A percentile compares a stretch with the other conserved stretches of the same genome.
Evolutionary conservation across 75 land plant genomes (phyloP).

Genomic region (Cupressus sempervirens): DNA sequence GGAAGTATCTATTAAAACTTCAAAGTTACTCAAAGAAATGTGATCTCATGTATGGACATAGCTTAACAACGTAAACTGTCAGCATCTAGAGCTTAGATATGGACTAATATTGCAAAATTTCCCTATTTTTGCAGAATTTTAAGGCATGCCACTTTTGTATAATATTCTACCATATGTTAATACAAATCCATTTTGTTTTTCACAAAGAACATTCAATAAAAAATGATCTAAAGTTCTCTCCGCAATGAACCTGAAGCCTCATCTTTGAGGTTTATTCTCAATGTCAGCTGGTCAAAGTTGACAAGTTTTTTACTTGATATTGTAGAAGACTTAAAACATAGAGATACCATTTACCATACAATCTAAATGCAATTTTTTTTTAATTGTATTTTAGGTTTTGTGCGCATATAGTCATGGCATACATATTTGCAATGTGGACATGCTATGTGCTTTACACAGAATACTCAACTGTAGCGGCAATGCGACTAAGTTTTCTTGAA

Average conservation of each 20-base stretch:
- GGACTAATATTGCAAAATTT: not conserved
- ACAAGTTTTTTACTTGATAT: not conserved
- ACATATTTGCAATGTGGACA: slow-evolving; percentile 54
- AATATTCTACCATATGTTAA: no score
- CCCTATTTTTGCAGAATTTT: not conserved
- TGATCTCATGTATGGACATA: not conserved
- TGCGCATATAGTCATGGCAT: slow-evolving; percentile 54
- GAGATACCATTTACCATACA: not conserved
- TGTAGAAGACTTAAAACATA: not conserved
- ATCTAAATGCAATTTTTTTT: not conserved
- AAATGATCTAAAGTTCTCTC: not conserved
- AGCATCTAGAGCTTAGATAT: not conserved
- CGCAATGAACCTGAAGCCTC: not conserved
- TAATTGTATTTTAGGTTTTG: slow-evolving; percentile 35
- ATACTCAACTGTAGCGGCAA: slow-evolving; percentile 37
- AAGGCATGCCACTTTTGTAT: not conserved
- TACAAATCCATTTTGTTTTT: not conserved
- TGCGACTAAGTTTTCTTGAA: slow-evolving; percentile 40
- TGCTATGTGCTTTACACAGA: slow-evolving; percentile 43
- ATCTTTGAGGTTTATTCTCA: not conserved
- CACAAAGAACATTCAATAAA: not conserved
- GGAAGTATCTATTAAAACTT: no score
- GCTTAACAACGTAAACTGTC: not conserved
- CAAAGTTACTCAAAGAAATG: not conserved
- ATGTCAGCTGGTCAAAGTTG: not conserved